Evolutionary conservation across 202 grass and related monocot genomes (phyloP), one percentile per base, ranked within the genome.

Genomic region (Carex arenaria): DNA sequence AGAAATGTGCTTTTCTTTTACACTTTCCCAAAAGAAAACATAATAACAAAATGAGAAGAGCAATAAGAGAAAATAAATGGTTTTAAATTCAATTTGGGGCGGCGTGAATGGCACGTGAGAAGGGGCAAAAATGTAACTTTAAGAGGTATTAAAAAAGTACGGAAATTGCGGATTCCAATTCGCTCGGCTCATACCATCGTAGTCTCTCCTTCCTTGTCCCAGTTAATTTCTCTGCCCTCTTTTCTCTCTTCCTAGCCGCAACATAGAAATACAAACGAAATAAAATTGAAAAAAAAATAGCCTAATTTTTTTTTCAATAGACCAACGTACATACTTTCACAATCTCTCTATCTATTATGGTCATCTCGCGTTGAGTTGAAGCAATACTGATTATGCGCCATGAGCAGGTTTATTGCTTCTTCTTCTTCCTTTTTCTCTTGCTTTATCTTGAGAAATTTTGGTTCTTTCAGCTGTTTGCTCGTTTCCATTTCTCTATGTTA

Each of bases 111-210:
- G 34, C 79, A 81, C 79, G 79, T 81, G 79, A 26, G 8, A 4
- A 84, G 61, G 78, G 80, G 66, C 38, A 89, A 23, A 76, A 40
- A 4, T 0, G 87, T 85, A 83, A 57, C 11, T 64, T 73, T 2
- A 7, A 6, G 19, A 19, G 5, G 3, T 13, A 56, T 77, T 75
- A 61, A 59, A 60, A 57, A 79, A 72, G 47, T 67, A 64, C 59
- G n/a, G 7, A 14, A 53, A 75, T 88, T 86, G 87, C 80, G 90
- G 85, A 96, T 96, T 96, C 93, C 91, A 67, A 91, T 89, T 87
- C 57, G 56, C 56, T 76, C 20, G 85, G 88, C 82, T 63, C 17
- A n/a, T 68, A 34, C 84, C 71, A 61, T 78, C 90, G 82, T 81
- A 92, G 86, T 88, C 86, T 90, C 70, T 72, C 42, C 83, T 61